Evolutionary conservation across 495 filamentous ascomycete genomes (phyloP), one percentile per base, ranked within the genome.

Genomic region (Lophiostoma macrostomum): DNA sequence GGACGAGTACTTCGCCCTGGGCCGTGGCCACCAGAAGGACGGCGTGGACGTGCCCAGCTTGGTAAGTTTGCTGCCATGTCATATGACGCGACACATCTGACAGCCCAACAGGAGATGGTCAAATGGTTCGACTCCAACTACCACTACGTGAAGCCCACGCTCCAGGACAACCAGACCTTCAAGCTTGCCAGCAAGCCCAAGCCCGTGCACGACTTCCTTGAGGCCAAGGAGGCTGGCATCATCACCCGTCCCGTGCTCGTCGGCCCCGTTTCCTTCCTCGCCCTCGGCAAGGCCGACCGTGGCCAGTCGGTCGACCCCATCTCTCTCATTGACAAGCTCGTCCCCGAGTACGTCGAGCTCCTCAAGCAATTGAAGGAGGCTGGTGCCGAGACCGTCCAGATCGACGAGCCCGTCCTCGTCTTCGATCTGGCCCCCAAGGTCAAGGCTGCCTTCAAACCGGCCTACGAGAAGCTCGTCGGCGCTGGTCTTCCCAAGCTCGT

Each of bases 81-180:
- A 11, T 16, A 23, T 20, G 16, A 41, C 4, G 10, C 24, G 13
- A n/a, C 14, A 11, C 0, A 12, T 19, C 49, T 58, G 31, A 49
- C 49, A 43, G 20, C 44, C 50, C 3, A 16, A 7, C 32, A 83
- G 78, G 93, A 98, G 80, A 98, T 98, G 93, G 93, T 98, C 47
- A 98, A 98, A 78, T 98, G 94, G 93, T 98, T 98, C 71, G 93
- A 98, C 80, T 95, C 89, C 61, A 98, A 98, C 85, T 98, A 98
- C 83, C 93, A 98, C 81, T 97, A 97, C 77, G 93, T 97, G 74
- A 96, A 96, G 82, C 93, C 93, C 52, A 96, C 93, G 53, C 80
- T 98, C 50, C 87, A 95, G 73, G 86, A 96, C 74, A 84, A 86
- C 79, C 93, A 98, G 81, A 81, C 79, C 58, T 98, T 97, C 85